phyloP scores from a whole-genome alignment of 495 filamentous ascomycete species.

The Aspergillus funiculosus region DNA sequence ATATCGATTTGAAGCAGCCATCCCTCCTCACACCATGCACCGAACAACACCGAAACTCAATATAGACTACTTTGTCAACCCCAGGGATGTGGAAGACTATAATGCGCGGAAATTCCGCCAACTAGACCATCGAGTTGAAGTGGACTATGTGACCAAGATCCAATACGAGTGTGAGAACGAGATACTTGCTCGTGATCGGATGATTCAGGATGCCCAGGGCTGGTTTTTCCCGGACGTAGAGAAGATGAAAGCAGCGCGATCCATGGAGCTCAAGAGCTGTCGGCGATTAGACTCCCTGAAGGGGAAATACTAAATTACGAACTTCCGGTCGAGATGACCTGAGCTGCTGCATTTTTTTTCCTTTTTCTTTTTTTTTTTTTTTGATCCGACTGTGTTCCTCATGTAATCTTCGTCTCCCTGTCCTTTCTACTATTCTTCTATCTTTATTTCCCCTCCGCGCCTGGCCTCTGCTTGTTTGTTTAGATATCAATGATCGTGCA shows the following conservation, averaged over 20 bases:
- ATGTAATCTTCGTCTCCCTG: neutral
- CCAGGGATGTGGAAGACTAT: constrained; percentile 65
- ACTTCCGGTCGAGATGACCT: constrained; percentile 10
- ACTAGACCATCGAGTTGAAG: constrained; percentile 73
- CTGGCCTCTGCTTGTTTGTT: neutral
- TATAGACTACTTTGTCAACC: constrained; percentile 80
- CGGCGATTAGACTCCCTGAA: constrained; percentile 44
- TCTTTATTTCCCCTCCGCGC: constrained; percentile 5
- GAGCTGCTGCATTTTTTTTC: constrained; percentile 6
- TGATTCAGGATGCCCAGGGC: constrained; percentile 76
- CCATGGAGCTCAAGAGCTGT: constrained; percentile 57
- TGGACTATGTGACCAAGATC: constrained; percentile 59
- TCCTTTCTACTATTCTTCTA: neutral
- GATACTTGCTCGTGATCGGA: constrained; percentile 50
- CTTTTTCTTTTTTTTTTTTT: constrained; percentile 2
- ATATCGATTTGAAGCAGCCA: constrained; percentile 62
- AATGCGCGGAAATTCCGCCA: constrained; percentile 57
- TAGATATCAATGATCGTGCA: constrained; percentile 25
- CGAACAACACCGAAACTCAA: constrained; percentile 64
- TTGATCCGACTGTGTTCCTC: neutral
- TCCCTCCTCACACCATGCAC: constrained; percentile 63
- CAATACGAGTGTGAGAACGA: constrained; percentile 69
- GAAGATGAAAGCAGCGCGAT: constrained; percentile 63
- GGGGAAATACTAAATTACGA: constrained; percentile 25
- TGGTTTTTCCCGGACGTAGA: constrained; percentile 79